Evolutionary conservation across 2,329 filamentous ascomycete species (phyloP).

Genomic region (Ceratocystis huliohia): DNA sequence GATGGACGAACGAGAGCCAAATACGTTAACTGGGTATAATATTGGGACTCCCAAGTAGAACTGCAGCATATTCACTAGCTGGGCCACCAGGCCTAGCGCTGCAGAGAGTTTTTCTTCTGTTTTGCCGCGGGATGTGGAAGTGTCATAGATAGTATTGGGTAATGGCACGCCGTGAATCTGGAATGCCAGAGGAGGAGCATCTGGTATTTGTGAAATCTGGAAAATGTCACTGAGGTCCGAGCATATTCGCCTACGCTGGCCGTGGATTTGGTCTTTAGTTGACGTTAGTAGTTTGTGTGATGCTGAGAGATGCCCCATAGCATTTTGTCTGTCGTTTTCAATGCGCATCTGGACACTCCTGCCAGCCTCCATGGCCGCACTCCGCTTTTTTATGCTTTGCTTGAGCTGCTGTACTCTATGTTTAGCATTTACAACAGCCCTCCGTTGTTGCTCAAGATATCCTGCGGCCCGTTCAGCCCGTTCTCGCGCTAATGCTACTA

Average conservation of each 20-base stretch:
- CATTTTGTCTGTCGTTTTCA: slow-evolving; percentile 48
- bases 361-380: slow-evolving; percentile 54
- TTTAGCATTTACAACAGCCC: slow-evolving; percentile 47
- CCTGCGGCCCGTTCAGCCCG: slow-evolving; percentile 36
- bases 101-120: slow-evolving; percentile 65
- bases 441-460: slow-evolving; percentile 51
- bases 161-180: slow-evolving; percentile 67
- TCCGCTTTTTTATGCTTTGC: slow-evolving; percentile 51
- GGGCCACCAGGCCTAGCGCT: slow-evolving; percentile 66
- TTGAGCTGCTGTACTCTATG: slow-evolving; percentile 55
- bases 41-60: slow-evolving; percentile 69
- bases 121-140: slow-evolving; percentile 32
- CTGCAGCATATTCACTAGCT: slow-evolving; percentile 62
- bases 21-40: slow-evolving; percentile 63
- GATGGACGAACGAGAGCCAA: slow-evolving; percentile 62
- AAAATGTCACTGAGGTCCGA: slow-evolving; percentile 71
- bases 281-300: slow-evolving; percentile 43
- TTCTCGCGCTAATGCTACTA: slow-evolving; percentile 39
- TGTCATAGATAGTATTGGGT: slow-evolving; percentile 67
- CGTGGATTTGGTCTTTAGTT: slow-evolving; percentile 55
- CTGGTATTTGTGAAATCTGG: slow-evolving; percentile 54
- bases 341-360: slow-evolving; percentile 45
- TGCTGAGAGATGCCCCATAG: slow-evolving; percentile 44
- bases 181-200: slow-evolving; percentile 57
- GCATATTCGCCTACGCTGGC: slow-evolving; percentile 79